These are phyloP conservation scores for Rhynchospora breviuscula DNA, from an alignment of 176 grass and related monocot genomes.

Conservation along the genomic window DNA sequence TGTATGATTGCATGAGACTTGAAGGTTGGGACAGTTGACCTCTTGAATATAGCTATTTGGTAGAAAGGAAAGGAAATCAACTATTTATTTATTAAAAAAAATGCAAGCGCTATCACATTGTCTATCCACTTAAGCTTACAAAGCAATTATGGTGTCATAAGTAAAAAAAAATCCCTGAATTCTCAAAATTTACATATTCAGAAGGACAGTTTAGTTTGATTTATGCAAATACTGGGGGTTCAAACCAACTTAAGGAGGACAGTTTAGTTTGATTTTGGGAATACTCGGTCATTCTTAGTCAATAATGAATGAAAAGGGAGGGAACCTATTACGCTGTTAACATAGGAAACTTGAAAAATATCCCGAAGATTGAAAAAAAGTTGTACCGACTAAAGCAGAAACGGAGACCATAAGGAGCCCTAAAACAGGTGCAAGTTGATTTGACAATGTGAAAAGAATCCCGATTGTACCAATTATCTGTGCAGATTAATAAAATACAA, in stretches of 20 bases:
- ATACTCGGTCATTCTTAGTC: not conserved
- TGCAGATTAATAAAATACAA: slow-evolving; percentile 18
- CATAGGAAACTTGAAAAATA: slow-evolving; percentile 5
- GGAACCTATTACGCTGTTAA: not conserved
- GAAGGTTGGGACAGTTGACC: slow-evolving; percentile 86
- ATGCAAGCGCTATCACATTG: not conserved
- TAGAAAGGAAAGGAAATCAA: slow-evolving; percentile 16
- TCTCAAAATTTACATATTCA: not conserved
- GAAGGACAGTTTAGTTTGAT: not conserved
- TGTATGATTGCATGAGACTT: slow-evolving; percentile 79
- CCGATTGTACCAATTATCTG: slow-evolving; percentile 90
- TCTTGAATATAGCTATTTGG: slow-evolving; percentile 90
- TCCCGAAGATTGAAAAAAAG: not conserved
- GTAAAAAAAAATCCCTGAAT: not conserved
- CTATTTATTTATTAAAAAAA: not conserved
- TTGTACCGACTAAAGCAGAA: slow-evolving; percentile 71
- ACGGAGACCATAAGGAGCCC: slow-evolving; percentile 79
- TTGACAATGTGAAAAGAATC: slow-evolving; percentile 85
- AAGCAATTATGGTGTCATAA: not conserved
- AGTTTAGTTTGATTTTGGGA: slow-evolving; percentile 4
- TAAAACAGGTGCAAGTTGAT: slow-evolving; percentile 86
- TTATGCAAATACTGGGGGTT: not conserved
- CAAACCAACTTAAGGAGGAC: not conserved
- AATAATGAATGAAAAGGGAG: not conserved
- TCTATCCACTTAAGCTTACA: not conserved